Percentiles rank a stretch among this genome's conserved stretches.
Conservation (phyloP, 176 grass and related monocot species). For the Typha latifolia region DNA sequence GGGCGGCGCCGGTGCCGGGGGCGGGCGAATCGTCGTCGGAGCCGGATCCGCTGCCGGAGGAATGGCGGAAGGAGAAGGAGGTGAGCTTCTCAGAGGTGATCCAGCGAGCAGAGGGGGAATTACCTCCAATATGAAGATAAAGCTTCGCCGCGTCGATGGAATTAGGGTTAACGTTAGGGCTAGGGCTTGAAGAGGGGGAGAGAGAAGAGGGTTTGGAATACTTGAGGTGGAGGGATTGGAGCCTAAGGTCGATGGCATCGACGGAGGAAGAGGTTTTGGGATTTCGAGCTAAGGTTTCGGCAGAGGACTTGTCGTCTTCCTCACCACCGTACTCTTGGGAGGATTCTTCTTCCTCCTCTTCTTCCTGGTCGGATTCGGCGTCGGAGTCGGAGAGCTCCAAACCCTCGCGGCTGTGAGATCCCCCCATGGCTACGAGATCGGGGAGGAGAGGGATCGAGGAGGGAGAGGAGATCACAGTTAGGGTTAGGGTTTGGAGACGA, state of each 20-base stretch:
- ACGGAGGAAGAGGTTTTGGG: constrained; percentile 41
- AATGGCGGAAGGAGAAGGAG: constrained; percentile 38
- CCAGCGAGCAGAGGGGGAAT: constrained; percentile 56
- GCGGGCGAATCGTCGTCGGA: constrained; percentile 29
- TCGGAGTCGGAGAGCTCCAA: constrained; percentile 65
- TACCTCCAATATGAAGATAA: constrained; percentile 81
- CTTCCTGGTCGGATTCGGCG: constrained; percentile 14
- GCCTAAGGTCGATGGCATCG: constrained; percentile 62
- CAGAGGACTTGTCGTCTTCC: constrained; percentile 1
- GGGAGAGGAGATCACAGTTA: constrained; percentile 4
- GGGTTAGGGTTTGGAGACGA: constrained; percentile 40
- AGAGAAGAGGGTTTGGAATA: constrained; percentile 42
- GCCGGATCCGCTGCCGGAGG: constrained; percentile 15
- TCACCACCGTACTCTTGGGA: neutral
- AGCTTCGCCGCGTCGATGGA: constrained; percentile 59
- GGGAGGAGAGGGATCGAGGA: neutral
- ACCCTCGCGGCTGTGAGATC: constrained; percentile 79
- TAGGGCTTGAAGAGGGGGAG: constrained; percentile 48
- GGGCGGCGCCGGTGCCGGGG: constrained; percentile 28
- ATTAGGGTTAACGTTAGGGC: constrained; percentile 15
- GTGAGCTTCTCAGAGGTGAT: constrained; percentile 60
- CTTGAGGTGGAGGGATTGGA: constrained; percentile 65
- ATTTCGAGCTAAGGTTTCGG: constrained; percentile 11
- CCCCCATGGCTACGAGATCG: constrained; percentile 50
- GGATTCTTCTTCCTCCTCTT: constrained; percentile 6